Base-by-base conservation (phyloP, 306 rosid genomes). In the Lupinus albus region DNA sequence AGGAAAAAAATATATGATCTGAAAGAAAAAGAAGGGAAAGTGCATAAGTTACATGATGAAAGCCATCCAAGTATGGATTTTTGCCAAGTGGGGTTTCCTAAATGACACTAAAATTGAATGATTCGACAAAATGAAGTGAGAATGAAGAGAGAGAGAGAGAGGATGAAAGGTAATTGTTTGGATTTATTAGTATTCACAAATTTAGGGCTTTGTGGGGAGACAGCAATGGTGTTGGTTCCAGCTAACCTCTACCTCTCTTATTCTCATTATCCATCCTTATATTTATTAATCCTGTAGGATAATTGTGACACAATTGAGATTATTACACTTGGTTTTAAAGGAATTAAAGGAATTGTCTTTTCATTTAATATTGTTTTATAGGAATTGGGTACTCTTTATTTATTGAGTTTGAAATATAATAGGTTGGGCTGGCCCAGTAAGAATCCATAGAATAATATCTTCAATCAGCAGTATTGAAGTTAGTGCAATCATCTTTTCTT, bases 21-120 rank as follows among this genome's bases (percentile, higher is more conserved):
- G 48, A 20, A 25, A 25, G 4, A 4, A 25, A 25, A 25, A 25
- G 4, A 0, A 25, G 30, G 30, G 30, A 25, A 25, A 25, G 4
- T 25, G 30, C 30, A 25, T 3, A 46, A 55, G 72, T 47, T 55
- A 65, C 45, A 74, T 11, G 46, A 35, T 45, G 78, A 67, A 71
- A 58, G 52, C 17, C 58, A 16, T 13, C 51, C 42, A 65, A 78
- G 70, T 39, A 13, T 28, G 70, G 13, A 51, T 61, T 51, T 72
- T 72, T 61, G 15, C 33, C 11, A 7, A 15, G 60, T 59, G 70
- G 70, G 62, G 55, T 62, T 17, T 49, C 56, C 44, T 13, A 10
- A 45, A 63, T 28, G 55, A 63, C 47, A 48, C 68, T 62, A 11
- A 9, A 63, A 44, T 3, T 18, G 41, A 10, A 64, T 12, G 51